These are phyloP conservation scores for Nicotiana rustica DNA, from an alignment of 305 asterid species.

Conservation along the genomic window DNA sequence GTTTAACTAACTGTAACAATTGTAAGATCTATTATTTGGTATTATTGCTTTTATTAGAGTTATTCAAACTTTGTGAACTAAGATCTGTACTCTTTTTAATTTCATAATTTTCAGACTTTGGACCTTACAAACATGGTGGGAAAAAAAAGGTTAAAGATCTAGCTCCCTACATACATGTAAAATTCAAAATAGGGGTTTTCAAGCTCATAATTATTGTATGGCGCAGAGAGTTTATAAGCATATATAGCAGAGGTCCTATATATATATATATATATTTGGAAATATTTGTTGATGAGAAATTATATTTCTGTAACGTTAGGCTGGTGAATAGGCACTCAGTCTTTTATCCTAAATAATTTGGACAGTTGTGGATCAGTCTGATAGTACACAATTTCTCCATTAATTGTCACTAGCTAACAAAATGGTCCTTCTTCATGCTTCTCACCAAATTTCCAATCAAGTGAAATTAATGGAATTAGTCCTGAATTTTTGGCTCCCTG, in stretches of 20 bases:
- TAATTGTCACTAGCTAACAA: too few relatives aligned
- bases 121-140: not conserved
- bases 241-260: not conserved
- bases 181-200: not conserved
- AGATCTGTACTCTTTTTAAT: not conserved
- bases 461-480: constrained; percentile 59
- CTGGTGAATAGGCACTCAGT: not conserved
- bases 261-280: not conserved
- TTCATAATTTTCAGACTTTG: not conserved
- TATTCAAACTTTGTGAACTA: not conserved
- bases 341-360: too few relatives aligned
- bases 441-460: constrained; percentile 60
- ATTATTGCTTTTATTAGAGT: not conserved
- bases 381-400: too few relatives aligned
- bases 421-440: constrained; percentile 49
- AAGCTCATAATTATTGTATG: not conserved
- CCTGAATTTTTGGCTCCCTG: constrained; percentile 79
- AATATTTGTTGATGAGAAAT: not conserved
- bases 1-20: not conserved
- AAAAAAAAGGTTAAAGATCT: not conserved
- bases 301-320: not conserved
- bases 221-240: not conserved
- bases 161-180: not conserved
- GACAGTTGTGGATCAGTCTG: too few relatives aligned
- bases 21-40: not conserved